These are phyloP conservation scores for Backusella luteola DNA, from an alignment of 192 early-diverging fungal species.

Conservation along the genomic window DNA sequence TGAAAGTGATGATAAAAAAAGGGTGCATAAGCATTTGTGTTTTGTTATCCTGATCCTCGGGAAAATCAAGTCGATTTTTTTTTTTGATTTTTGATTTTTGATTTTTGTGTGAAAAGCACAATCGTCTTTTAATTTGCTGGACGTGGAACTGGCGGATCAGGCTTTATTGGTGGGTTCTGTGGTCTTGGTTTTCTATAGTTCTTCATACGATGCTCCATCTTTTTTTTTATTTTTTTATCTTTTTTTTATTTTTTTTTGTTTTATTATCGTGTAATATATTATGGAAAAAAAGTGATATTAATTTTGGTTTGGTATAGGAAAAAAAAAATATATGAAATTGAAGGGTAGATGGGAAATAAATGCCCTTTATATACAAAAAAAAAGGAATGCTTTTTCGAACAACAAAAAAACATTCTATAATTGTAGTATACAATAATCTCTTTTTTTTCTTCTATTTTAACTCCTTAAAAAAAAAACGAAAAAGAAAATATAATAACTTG, in stretches of 20 bases:
- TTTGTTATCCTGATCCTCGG: not conserved
- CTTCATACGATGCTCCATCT: not conserved
- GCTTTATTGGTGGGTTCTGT: slow-evolving; percentile 6
- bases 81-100: too few species aligned
- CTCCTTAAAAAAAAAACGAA: not conserved
- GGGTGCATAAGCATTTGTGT: not conserved
- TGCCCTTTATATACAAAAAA: not conserved
- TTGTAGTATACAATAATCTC: not conserved
- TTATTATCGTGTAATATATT: not conserved
- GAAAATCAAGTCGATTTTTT: not conserved
- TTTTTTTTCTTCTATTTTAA: not conserved
- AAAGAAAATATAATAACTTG: not conserved
- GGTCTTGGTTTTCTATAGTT: slow-evolving; percentile 18
- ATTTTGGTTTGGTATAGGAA: not conserved
- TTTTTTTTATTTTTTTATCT: not conserved
- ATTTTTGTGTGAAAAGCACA: not conserved
- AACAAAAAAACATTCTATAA: not conserved
- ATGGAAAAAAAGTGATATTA: not conserved
- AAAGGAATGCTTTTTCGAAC: not conserved
- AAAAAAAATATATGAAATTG: not conserved
- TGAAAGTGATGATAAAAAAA: not conserved
- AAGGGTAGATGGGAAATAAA: not conserved
- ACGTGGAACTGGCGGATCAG: not conserved
- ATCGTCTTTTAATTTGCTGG: not conserved
- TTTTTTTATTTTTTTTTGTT: not conserved